Conservation (phyloP, 1,284 basidiomycete genomes). For the Microbotryum silenes-acaulis region DNA sequence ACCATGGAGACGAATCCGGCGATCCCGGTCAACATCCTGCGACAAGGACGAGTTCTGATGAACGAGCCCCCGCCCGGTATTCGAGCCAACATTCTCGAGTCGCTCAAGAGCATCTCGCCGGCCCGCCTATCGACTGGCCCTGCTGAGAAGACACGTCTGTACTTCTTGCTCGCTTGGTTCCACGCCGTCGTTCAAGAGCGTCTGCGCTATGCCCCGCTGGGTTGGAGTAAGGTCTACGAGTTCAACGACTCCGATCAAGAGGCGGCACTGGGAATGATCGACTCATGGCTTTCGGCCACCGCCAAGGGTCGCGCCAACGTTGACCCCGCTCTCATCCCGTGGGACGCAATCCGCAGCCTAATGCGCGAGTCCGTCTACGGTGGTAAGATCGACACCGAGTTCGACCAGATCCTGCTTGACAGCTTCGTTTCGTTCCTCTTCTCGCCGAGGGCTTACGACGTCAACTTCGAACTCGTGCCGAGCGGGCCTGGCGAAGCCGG, state of each 20-base stretch:
- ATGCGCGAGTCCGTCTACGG: slow-evolving; percentile 94
- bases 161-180: slow-evolving; percentile 90
- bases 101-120: slow-evolving; percentile 65
- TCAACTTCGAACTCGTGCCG: slow-evolving; percentile 74
- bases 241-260: slow-evolving; percentile 97
- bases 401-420: slow-evolving; percentile 82
- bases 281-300: slow-evolving; percentile 69
- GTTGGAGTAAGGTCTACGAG: slow-evolving; percentile 92
- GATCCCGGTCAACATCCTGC: slow-evolving; percentile 90
- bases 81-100: slow-evolving; percentile 87
- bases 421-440: slow-evolving; percentile 85
- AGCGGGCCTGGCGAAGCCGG: slow-evolving; percentile 45
- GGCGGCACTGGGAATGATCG: slow-evolving; percentile 84
- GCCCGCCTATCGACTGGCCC: slow-evolving; percentile 66
- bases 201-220: slow-evolving; percentile 83
- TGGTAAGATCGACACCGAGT: slow-evolving; percentile 77
- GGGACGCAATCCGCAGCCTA: slow-evolving; percentile 80
- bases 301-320: slow-evolving; percentile 83
- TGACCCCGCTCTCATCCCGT: slow-evolving; percentile 80
- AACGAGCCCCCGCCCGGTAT: slow-evolving; percentile 94
- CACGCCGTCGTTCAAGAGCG: slow-evolving; percentile 94
- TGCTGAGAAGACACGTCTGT: slow-evolving; percentile 78
- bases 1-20: slow-evolving; percentile 91
- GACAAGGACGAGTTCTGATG: slow-evolving; percentile 91
- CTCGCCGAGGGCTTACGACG: slow-evolving; percentile 76